A percentile compares a stretch with the other conserved stretches of the same genome.
Conservation (phyloP, 768 basidiomycete genomes). For the Mrakia frigida region DNA sequence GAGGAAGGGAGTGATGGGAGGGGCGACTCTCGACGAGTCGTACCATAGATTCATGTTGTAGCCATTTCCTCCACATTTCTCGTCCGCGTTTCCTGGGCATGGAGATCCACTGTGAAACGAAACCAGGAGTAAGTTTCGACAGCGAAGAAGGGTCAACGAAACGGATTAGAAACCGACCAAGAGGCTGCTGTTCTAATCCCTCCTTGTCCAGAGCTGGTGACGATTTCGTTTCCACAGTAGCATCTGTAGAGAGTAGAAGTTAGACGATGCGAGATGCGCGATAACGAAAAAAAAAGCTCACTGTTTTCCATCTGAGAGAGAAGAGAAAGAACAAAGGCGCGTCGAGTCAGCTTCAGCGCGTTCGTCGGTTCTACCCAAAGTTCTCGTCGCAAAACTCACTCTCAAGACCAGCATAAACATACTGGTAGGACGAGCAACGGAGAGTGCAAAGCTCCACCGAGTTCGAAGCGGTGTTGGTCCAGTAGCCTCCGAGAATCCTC, state of each 20-base stretch:
- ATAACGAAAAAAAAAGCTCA: not conserved
- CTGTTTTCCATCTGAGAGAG: not conserved
- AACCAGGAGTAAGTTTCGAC: not conserved
- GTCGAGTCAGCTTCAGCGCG: constrained; percentile 2
- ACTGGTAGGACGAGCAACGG: constrained; percentile 3
- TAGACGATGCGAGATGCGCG: not conserved
- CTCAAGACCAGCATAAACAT: constrained; percentile 14
- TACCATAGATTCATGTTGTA: not conserved
- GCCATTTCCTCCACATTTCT: constrained; percentile 13
- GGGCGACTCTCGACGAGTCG: not conserved
- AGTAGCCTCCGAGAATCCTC: constrained; percentile 17
- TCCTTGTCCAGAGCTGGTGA: not conserved
- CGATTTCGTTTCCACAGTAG: not conserved
- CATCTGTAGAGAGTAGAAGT: not conserved
- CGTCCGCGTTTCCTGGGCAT: not conserved
- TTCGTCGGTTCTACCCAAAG: not conserved
- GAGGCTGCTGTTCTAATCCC: not conserved
- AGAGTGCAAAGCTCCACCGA: constrained; percentile 8
- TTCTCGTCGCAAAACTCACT: not conserved
- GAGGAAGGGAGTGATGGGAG: constrained; percentile 4
- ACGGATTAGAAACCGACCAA: not conserved
- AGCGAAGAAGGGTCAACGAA: not conserved
- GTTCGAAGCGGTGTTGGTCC: constrained; percentile 4
- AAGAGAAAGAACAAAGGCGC: not conserved
- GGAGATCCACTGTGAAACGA: not conserved